phyloP scores from a whole-genome alignment of 2,329 filamentous ascomycete genomes.

The Nemania serpens region DNA sequence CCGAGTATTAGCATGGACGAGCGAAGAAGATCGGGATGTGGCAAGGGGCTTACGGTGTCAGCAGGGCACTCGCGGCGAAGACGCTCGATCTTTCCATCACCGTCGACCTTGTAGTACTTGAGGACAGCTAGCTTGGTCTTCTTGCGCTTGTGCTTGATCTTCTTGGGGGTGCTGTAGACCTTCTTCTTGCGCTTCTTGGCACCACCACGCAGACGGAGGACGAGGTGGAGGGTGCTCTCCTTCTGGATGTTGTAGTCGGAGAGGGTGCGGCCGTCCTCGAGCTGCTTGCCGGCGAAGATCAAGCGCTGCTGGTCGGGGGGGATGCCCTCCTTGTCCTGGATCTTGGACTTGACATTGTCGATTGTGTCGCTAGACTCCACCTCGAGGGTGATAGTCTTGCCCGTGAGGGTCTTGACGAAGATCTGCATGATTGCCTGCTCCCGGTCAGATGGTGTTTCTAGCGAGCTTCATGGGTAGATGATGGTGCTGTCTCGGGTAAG shows the following conservation, averaged over 20 bases:
- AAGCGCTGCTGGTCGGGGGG: slow-evolving; percentile 98
- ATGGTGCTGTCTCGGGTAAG: background rate
- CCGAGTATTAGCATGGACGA: slow-evolving; percentile 41
- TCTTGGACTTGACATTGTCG: slow-evolving; percentile 99
- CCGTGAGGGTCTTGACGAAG: slow-evolving; percentile 88
- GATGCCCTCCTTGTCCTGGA: slow-evolving; percentile 98
- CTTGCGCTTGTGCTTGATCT: slow-evolving; percentile 99
- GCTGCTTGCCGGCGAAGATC: slow-evolving; percentile 99
- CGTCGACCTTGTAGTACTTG: slow-evolving; percentile 99
- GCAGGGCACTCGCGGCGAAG: slow-evolving; percentile 96
- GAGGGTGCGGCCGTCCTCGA: slow-evolving; percentile 98
- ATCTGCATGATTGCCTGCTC: slow-evolving; percentile 73
- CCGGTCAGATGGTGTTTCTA: slow-evolving; percentile 30
- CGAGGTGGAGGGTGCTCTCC: slow-evolving; percentile 97
- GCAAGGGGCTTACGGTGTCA: slow-evolving; percentile 70
- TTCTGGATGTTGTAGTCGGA: slow-evolving; percentile 99
- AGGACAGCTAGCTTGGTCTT: slow-evolving; percentile 99
- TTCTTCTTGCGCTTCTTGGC: slow-evolving; percentile 99
- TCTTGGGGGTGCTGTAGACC: slow-evolving; percentile 99
- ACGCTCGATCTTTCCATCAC: slow-evolving; percentile 99
- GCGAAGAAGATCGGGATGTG: background rate
- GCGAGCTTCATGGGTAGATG: background rate
- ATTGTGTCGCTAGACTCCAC: slow-evolving; percentile 99
- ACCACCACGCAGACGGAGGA: slow-evolving; percentile 97
- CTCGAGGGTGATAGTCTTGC: slow-evolving; percentile 99